Conservation (phyloP, 805 yeast genomes). For the Lachancea dasiensis region DNA sequence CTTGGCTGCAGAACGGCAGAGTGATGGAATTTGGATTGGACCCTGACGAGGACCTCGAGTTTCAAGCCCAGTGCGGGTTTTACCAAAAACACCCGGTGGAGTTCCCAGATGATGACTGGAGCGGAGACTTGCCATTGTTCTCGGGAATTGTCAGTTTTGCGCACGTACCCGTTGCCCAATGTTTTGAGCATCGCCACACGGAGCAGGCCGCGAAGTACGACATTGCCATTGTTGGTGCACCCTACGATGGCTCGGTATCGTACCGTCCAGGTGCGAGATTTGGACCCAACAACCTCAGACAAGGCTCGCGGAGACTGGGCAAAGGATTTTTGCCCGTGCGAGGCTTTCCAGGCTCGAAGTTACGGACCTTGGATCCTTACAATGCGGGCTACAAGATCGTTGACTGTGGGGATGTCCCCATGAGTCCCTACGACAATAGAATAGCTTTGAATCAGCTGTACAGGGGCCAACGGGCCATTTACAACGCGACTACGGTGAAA, state of each 20-base stretch:
- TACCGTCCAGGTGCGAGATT: constrained; percentile 54
- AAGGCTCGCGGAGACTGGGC: constrained; percentile 41
- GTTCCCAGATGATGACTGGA: constrained; percentile 13
- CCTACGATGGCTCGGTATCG: constrained; percentile 52
- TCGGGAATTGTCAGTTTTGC: constrained; percentile 17
- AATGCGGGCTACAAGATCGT: constrained; percentile 36
- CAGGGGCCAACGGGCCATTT: constrained; percentile 46
- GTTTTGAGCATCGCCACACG: constrained; percentile 10
- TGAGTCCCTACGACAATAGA: constrained; percentile 56
- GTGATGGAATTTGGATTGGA: constrained; percentile 4
- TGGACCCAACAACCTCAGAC: constrained; percentile 50
- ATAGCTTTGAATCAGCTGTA: constrained; percentile 51
- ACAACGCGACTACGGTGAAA: constrained; percentile 30
- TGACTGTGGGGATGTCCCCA: constrained; percentile 58
- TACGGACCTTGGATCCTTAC: constrained; percentile 41
- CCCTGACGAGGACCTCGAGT: constrained; percentile 13
- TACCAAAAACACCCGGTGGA: constrained; percentile 11
- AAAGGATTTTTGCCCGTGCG: constrained; percentile 39
- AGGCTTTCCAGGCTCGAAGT: constrained; percentile 34
- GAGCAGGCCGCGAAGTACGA: constrained; percentile 29
- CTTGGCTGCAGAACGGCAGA: too few species aligned
- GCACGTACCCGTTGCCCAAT: constrained; percentile 13
- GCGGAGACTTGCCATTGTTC: constrained; percentile 10
- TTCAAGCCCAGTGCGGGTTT: constrained; percentile 14
- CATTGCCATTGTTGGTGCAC: constrained; percentile 54